Evolutionary conservation across 768 basidiomycete species (phyloP), one percentile per base, ranked within the genome.

Genomic region (Pleurotus tuoliensis): DNA sequence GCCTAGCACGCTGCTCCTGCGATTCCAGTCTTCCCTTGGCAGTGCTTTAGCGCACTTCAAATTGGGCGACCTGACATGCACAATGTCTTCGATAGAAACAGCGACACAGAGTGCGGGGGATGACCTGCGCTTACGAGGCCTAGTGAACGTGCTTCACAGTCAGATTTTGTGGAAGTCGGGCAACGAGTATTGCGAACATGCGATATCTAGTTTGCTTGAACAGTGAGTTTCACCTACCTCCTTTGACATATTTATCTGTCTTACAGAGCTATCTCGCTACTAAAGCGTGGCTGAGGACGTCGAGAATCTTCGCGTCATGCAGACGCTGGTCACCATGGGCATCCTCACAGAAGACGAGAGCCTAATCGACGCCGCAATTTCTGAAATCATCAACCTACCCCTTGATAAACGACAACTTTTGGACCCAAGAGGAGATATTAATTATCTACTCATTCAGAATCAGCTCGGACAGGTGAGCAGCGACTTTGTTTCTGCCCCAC

Each of bases 281-380:
- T 25, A 9, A 61, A 96, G 94, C 63, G 88, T 97, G 60, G 77
- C 86, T 0, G 69, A 77, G 22, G 90, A 96, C 66, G 80, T 87
- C 0, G 88, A 88, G 59, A 92, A 94, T 64, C 67, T 94, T 49
- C 76, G 81, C 54, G 92, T 92, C 1, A 89, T 96, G 67, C 90
- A 88, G 46, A 81, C 86, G 0, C 80, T 98, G 1, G 90, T 90
- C 0, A 90, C 89, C n/a, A 93, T 97, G 83, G 94, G 92, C 9
- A 84, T 94, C 55, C 71, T 94, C 53, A 87, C 87, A 3, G 77
- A 78, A 34, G 94, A 96, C 63, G 85, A 88, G 34, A 80, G 78
- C 37, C 78, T 97, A 16, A 78, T 94, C 22, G 92, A 95, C 66
- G 94, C 94, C 1, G 89, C 93, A 0, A 72, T 95, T 11, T 86